Conservation (phyloP, 2,329 filamentous ascomycete species). For the Phaeosphaeria sp. region DNA sequence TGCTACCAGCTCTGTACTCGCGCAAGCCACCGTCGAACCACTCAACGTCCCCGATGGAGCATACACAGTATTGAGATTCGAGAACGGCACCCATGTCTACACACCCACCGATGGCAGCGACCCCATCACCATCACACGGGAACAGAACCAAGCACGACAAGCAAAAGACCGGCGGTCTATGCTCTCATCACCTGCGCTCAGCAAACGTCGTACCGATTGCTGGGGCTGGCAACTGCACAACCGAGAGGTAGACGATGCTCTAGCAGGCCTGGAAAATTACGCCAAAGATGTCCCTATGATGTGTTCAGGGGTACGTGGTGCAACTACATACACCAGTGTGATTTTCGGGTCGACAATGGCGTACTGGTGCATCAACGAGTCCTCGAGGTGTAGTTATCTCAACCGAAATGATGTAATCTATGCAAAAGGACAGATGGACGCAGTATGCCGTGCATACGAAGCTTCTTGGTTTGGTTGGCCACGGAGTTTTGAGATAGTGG, state of each 20-base stretch:
- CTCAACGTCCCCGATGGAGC: background rate
- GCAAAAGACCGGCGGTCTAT: background rate
- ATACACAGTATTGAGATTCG: background rate
- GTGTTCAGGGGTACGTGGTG: too few species aligned
- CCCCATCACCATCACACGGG: background rate
- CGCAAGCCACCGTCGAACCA: too few species aligned
- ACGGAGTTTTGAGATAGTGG: background rate
- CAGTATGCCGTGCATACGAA: background rate
- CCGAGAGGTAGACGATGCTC: too few species aligned
- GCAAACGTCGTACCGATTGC: background rate
- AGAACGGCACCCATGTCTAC: background rate
- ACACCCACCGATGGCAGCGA: background rate
- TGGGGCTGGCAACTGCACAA: background rate
- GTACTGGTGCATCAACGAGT: background rate
- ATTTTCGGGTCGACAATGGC: too few species aligned
- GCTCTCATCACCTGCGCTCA: background rate
- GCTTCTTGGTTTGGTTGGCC: background rate
- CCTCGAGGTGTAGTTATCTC: background rate
- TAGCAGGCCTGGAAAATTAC: background rate
- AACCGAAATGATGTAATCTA: background rate
- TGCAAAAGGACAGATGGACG: background rate
- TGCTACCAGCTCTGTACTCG: too few species aligned
- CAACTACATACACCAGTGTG: too few species aligned
- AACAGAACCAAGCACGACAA: background rate
- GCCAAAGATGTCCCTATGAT: too few species aligned